A percentile compares a stretch with the other conserved stretches of the same genome.
phyloP scores from a whole-genome alignment of 768 basidiomycete genomes.

The Podaxis sp. region DNA sequence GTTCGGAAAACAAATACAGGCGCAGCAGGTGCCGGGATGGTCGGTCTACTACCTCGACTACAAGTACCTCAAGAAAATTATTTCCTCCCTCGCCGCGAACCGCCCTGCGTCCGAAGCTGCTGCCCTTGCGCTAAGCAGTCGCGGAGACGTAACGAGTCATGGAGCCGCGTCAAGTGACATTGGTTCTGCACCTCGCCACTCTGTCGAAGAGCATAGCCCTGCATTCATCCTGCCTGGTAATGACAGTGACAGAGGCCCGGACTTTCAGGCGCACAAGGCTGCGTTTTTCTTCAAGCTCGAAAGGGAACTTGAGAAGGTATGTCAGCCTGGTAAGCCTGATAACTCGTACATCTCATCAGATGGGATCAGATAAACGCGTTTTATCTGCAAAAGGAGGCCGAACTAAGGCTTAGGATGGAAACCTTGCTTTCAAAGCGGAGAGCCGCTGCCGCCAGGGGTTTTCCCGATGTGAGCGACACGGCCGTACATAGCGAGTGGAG shows the following conservation, averaged over 20 bases:
- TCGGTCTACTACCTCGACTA: conserved; percentile 95
- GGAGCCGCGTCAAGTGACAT: conserved; percentile 30
- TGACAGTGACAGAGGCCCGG: conserved; percentile 74
- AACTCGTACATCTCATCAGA: conserved; percentile 14
- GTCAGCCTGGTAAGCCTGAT: conserved; percentile 18
- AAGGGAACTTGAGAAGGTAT: conserved; percentile 94
- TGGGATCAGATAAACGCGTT: conserved; percentile 87
- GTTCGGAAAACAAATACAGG: conserved; percentile 98
- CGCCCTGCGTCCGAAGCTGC: conserved; percentile 90
- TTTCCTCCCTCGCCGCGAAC: conserved; percentile 90
- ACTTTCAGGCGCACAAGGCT: conserved; percentile 93
- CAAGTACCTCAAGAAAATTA: conserved; percentile 98
- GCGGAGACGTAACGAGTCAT: conserved; percentile 50
- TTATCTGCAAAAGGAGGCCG: conserved; percentile 96
- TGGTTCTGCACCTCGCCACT: conserved; percentile 40
- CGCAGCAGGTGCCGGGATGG: conserved; percentile 97
- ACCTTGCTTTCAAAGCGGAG: conserved; percentile 93
- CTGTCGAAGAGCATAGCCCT: conserved; percentile 25
- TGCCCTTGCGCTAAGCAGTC: conserved; percentile 77
- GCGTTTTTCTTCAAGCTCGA: conserved; percentile 99
- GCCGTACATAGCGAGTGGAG: conserved; percentile 87
- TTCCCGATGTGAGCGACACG: conserved; percentile 67
- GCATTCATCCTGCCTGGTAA: conserved; percentile 64
- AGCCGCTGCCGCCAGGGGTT: conserved; percentile 70
- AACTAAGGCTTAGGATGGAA: conserved; percentile 87